Conservation (phyloP, 768 basidiomycete genomes). For the Tubosaeta sp. region DNA sequence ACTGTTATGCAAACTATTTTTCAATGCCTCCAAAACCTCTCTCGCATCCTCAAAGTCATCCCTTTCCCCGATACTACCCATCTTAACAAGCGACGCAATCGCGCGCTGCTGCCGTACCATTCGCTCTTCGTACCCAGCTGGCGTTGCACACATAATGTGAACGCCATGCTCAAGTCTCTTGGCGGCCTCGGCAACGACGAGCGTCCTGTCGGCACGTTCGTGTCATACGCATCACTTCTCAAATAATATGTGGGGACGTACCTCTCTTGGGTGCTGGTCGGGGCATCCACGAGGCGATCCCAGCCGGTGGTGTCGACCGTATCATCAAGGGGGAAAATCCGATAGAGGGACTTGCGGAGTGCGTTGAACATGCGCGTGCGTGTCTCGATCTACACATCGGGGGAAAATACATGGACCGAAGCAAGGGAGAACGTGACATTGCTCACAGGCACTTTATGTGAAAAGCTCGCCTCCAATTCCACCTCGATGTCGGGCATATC, state of each 20-base stretch:
- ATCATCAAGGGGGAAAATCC: conserved; percentile 16
- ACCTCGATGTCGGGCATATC: conserved; percentile 29
- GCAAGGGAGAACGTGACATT: background rate
- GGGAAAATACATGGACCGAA: background rate
- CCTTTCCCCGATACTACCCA: background rate
- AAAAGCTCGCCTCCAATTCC: conserved; percentile 38
- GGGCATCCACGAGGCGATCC: conserved; percentile 15
- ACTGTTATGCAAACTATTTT: no score
- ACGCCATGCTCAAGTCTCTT: conserved; percentile 45
- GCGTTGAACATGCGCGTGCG: conserved; percentile 36
- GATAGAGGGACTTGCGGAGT: conserved; percentile 38
- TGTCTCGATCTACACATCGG: conserved; percentile 25
- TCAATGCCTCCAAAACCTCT: conserved; percentile 13
- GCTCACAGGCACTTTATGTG: conserved; percentile 42
- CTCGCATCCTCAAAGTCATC: conserved; percentile 4
- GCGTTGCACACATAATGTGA: conserved; percentile 47
- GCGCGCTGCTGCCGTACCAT: conserved; percentile 29
- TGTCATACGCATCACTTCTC: background rate
- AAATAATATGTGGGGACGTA: conserved; percentile 1
- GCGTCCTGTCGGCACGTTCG: conserved; percentile 30
- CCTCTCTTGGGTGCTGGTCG: conserved; percentile 21
- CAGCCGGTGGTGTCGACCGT: conserved; percentile 24
- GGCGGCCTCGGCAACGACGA: conserved; percentile 40
- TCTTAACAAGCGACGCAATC: conserved; percentile 32
- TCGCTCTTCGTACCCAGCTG: conserved; percentile 44